Evolutionary conservation across 2,329 filamentous ascomycete species (phyloP).

Genomic region (Diatrype stigma): DNA sequence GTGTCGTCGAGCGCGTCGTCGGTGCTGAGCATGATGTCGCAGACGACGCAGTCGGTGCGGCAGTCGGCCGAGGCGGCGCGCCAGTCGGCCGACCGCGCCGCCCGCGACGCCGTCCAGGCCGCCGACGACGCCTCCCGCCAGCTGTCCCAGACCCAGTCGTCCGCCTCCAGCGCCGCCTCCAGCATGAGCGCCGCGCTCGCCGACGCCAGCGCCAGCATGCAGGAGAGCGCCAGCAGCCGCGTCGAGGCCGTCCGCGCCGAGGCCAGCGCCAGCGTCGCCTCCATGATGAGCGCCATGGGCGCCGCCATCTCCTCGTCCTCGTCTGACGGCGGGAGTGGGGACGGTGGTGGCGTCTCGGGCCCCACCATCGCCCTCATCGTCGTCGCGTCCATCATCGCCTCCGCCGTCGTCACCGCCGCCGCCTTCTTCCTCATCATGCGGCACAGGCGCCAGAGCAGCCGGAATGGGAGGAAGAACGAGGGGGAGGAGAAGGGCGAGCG

Average conservation of each 20-base stretch:
- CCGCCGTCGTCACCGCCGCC: constrained; percentile 19
- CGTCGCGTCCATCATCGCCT: constrained; percentile 21
- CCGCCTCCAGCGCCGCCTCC: constrained; percentile 25
- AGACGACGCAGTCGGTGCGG: constrained; percentile 23
- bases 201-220: constrained; percentile 18
- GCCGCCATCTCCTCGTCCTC: constrained; percentile 20
- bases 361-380: constrained; percentile 27
- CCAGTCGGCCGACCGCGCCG: constrained; percentile 24
- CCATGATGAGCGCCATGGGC: constrained; percentile 40
- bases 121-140: constrained; percentile 24
- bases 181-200: constrained; percentile 28
- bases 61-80: constrained; percentile 26
- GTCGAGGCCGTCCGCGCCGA: constrained; percentile 48
- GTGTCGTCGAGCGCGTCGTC: constrained; percentile 27
- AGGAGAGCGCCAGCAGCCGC: constrained; percentile 30
- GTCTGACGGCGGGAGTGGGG: neutral
- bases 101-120: constrained; percentile 22
- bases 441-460: constrained; percentile 21
- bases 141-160: constrained; percentile 25
- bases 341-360: constrained; percentile 17
- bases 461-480: constrained; percentile 7
- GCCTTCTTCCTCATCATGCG: constrained; percentile 20
- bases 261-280: constrained; percentile 51
- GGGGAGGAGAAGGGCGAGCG: neutral
- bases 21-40: constrained; percentile 20